Evolutionary conservation across 78 protist species (phyloP).

Genomic region (Goniomonas avonlea): DNA sequence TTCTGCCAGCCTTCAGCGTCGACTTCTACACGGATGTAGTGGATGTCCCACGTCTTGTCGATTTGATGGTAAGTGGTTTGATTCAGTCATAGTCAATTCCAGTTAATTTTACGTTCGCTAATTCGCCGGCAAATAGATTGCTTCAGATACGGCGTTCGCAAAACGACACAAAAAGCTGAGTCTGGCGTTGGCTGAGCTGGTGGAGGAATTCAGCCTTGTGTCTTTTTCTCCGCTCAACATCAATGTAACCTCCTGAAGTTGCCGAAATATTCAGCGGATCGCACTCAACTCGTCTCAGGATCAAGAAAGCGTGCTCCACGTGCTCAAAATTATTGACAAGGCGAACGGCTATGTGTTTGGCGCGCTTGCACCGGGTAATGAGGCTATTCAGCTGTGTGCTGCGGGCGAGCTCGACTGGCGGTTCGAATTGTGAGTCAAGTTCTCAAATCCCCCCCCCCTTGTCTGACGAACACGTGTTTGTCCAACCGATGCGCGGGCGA

Average conservation of each 20-base stretch:
- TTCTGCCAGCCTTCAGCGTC: conserved; percentile 54
- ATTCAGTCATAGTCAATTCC: neutral
- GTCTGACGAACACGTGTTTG: too few relatives aligned
- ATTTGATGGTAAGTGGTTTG: neutral
- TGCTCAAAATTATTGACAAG: neutral
- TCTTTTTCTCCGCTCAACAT: conserved; percentile 35
- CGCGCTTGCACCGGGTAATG: neutral
- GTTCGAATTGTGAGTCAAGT: too few relatives aligned
- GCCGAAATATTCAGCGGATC: neutral
- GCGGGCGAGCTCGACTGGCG: too few relatives aligned
- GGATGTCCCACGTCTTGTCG: conserved; percentile 41
- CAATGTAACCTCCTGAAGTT: neutral
- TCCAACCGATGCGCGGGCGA: too few relatives aligned
- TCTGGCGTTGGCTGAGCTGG: conserved; percentile 52
- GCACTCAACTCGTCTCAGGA: neutral
- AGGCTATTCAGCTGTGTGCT: too few relatives aligned
- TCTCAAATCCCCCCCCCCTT: too few relatives aligned
- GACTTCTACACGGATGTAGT: conserved; percentile 72
- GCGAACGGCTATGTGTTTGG: neutral
- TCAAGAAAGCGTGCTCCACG: neutral
- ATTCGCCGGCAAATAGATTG: neutral
- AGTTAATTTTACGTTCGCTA: conserved; percentile 10
- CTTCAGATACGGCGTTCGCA: neutral
- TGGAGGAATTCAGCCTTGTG: conserved; percentile 78
- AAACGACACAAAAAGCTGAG: neutral